Evolutionary conservation across 1,284 basidiomycete species (phyloP).

Genomic region (Caloboletus firmus): DNA sequence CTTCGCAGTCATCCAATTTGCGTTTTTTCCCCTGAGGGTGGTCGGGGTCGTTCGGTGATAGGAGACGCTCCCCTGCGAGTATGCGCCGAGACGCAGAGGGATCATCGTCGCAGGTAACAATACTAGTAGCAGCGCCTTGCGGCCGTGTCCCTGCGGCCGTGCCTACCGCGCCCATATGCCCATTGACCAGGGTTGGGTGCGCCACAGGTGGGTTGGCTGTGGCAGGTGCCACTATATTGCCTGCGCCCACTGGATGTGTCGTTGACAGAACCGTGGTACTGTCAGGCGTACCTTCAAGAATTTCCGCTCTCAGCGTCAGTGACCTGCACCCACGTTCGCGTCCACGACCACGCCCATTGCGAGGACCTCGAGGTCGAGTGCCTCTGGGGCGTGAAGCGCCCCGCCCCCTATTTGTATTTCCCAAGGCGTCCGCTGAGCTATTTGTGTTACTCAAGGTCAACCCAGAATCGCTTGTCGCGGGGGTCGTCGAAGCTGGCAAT

Average conservation of each 20-base stretch:
- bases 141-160: background rate
- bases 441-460: background rate
- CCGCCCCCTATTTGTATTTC: background rate
- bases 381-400: background rate
- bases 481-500: background rate
- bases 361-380: background rate
- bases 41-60: background rate
- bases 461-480: background rate
- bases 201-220: background rate
- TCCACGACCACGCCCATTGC: background rate
- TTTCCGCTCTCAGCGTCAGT: background rate
- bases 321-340: background rate
- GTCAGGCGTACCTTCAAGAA: background rate
- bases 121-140: background rate
- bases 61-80: no score
- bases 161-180: background rate
- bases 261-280: no score
- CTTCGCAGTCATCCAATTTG: constrained; percentile 20
- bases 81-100: background rate
- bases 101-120: background rate
- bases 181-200: background rate
- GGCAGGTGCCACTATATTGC: background rate
- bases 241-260: background rate
- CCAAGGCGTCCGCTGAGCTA: background rate
- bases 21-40: constrained; percentile 25